Conservation (phyloP, 2,329 filamentous ascomycete species). For the Colletotrichum chrysophilum region DNA sequence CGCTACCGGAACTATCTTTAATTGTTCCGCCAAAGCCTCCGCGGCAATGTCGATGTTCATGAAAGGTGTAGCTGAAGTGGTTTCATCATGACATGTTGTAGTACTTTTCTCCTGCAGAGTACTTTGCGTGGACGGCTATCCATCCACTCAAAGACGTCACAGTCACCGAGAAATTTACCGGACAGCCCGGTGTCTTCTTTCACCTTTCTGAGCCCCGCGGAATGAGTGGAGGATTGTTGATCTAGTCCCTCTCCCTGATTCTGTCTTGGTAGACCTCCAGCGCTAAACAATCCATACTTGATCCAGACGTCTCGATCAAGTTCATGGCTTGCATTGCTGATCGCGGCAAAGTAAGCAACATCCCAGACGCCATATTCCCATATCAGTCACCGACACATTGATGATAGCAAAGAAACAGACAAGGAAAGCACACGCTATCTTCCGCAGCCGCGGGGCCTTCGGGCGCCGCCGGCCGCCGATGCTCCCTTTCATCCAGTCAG, state of each 20-base stretch:
- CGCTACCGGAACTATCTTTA: background rate
- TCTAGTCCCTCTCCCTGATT: background rate
- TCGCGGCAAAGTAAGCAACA: background rate
- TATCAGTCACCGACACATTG: background rate
- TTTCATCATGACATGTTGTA: background rate
- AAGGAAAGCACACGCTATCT: background rate
- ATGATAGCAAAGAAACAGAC: background rate
- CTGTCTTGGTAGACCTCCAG: background rate
- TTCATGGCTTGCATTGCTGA: background rate
- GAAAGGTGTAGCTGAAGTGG: background rate
- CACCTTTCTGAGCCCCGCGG: too few relatives aligned
- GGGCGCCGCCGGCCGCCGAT: background rate
- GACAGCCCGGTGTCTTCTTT: background rate
- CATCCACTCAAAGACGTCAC: background rate
- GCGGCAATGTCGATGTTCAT: background rate
- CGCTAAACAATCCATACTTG: background rate
- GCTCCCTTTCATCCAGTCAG: background rate
- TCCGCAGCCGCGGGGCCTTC: background rate
- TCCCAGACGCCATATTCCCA: background rate
- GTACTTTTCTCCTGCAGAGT: background rate
- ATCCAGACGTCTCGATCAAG: background rate
- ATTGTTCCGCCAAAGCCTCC: too few relatives aligned
- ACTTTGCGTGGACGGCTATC: background rate
- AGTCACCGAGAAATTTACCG: background rate
- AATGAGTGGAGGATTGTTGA: background rate